Conservation (phyloP, 257 asterid species). For the Scutellaria barbata region DNA sequence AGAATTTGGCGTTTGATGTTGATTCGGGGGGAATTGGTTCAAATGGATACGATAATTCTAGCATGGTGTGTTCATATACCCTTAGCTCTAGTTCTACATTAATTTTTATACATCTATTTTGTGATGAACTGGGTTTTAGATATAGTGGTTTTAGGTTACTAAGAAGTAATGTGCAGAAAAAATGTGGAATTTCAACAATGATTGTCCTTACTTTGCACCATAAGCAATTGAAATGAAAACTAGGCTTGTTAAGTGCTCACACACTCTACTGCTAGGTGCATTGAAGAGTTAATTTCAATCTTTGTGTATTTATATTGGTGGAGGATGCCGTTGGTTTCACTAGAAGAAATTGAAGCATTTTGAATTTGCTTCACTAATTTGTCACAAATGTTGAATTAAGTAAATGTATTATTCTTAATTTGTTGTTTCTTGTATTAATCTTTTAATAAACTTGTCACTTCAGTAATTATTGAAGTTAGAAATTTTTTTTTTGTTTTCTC, state of each 20-base stretch:
- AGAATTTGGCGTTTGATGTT: slow-evolving; percentile 46
- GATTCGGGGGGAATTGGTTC: slow-evolving; percentile 52
- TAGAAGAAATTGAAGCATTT: background rate
- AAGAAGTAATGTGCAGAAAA: slow-evolving; percentile 1
- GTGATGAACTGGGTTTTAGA: slow-evolving; percentile 5
- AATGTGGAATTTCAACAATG: background rate
- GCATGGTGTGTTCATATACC: slow-evolving; percentile 75
- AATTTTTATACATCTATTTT: background rate
- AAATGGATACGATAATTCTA: slow-evolving; percentile 37
- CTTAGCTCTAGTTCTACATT: slow-evolving; percentile 26
- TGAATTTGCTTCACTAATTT: background rate
- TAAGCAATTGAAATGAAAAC: background rate
- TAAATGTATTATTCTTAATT: background rate
- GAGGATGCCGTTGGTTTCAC: background rate
- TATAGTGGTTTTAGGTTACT: background rate
- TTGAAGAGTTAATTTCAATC: background rate
- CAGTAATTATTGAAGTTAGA: too few relatives aligned
- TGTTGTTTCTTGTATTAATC: background rate
- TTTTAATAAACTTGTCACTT: background rate
- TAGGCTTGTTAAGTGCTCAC: background rate
- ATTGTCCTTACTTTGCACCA: background rate
- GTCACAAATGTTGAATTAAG: background rate
- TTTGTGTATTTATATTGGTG: too few relatives aligned
- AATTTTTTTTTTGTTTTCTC: background rate
- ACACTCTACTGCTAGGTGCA: background rate